A percentile compares a stretch with the other conserved stretches of the same genome.
These are phyloP conservation scores for Beauveria pseudobassiana DNA, from an alignment of 2,329 filamentous ascomycete genomes.

Conservation along the genomic window DNA sequence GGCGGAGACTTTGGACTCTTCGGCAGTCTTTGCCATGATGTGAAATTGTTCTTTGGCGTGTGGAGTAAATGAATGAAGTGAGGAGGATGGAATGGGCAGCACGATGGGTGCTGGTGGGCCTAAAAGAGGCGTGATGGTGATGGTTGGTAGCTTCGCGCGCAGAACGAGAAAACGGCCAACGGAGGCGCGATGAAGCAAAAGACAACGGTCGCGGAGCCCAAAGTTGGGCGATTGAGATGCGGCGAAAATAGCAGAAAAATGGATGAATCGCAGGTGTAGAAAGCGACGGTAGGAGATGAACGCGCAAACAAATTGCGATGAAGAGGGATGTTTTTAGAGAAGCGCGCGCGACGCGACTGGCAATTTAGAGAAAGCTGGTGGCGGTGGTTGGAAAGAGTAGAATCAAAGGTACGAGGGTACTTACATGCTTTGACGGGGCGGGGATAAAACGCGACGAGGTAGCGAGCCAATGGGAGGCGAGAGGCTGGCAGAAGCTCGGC, in stretches of 20 bases:
- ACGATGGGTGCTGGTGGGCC: neutral
- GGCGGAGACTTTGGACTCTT: constrained; percentile 18
- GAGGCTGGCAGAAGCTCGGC: neutral
- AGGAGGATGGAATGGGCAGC: neutral
- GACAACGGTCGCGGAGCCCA: neutral
- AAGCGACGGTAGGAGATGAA: neutral
- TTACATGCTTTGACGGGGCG: neutral
- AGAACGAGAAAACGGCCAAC: neutral
- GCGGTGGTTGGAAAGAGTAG: neutral
- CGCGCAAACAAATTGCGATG: neutral
- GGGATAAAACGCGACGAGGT: neutral
- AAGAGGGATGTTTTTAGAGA: neutral
- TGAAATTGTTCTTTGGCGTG: neutral
- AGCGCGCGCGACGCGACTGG: constrained; percentile 4
- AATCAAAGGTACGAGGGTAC: neutral
- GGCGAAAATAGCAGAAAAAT: neutral
- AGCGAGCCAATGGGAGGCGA: neutral
- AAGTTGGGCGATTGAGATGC: neutral
- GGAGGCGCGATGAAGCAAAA: neutral
- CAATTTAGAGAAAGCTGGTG: constrained; percentile 2
- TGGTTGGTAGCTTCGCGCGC: constrained; percentile 1
- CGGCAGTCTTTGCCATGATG: constrained; percentile 20
- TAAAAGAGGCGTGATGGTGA: neutral
- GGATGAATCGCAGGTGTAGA: neutral
- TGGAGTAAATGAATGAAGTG: neutral